Evolutionary conservation across 768 basidiomycete genomes (phyloP), one percentile per base, ranked within the genome.

Genomic region (Trichaptum fuscoviolaceum): DNA sequence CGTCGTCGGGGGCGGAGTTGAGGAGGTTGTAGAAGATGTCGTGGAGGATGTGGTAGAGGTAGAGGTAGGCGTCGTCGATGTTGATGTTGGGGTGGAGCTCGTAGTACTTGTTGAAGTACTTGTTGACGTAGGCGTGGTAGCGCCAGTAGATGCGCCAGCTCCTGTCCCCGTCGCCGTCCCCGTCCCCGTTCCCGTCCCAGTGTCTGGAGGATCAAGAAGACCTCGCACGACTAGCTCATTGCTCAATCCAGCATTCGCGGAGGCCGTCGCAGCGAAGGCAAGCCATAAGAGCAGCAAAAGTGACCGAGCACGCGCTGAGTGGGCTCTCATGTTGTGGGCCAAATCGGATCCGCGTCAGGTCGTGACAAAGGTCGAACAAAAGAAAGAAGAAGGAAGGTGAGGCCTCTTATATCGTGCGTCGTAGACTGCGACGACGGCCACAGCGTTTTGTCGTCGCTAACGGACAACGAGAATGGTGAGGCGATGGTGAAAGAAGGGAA

Each of bases 51-150:
- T 64, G 5, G 63, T 1, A 26, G 70, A 2, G 42, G 69, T 0
- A 5, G 63, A 1, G 15, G 58, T 63, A 18, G 72, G 66, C 12
- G 64, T 35, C 35, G 64, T 60, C 15, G 71, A 20, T 30, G 70
- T 65, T 98, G 78, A 96, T 96, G 73, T 99, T 96, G 62, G 95
- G 95, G 82, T 98, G 96, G 73, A 99, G 95, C 84, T 97, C 96
- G 86, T 98, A 99, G 87, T 97, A 99, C 83, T 99, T 99, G 79
- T 99, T 85, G 83, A 99, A 97, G 75, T 95, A 83, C 95, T 99
- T 98, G 90, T 98, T 98, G 85, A 96, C 93, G 42, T 52, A 52
- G 42, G 20, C 20, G 42, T 52, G 10, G 42, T 12, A 52, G 42
- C 2, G 12, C 2, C 10, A 52, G 42, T 52, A 52, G 10, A 12